These are phyloP conservation scores for Sugiyamaella valdiviana DNA, from an alignment of 805 yeast genomes.

Conservation along the genomic window DNA sequence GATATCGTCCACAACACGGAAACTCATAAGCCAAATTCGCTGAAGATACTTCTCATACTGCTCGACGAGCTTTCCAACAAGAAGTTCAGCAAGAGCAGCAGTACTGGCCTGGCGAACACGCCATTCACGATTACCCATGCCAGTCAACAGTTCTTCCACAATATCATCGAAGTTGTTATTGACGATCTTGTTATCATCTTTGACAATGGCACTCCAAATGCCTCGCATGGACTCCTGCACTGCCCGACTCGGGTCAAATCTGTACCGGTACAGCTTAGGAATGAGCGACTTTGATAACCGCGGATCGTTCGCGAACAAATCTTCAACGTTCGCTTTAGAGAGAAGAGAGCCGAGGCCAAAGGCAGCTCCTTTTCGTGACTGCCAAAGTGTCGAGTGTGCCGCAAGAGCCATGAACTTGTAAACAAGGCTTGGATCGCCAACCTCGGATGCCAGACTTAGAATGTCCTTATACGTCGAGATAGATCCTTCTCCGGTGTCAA, in stretches of 20 bases:
- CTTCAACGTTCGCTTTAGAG: constrained; percentile 68
- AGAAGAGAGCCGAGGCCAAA: constrained; percentile 84
- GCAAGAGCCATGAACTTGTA: constrained; percentile 93
- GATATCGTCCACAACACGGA: constrained; percentile 87
- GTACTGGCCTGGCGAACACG: constrained; percentile 86
- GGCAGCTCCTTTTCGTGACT: constrained; percentile 88
- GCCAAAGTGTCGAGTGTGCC: constrained; percentile 81
- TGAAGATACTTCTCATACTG: constrained; percentile 37
- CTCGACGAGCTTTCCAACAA: constrained; percentile 54
- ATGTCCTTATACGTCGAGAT: constrained; percentile 90
- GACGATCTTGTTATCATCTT: constrained; percentile 52
- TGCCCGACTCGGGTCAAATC: constrained; percentile 71
- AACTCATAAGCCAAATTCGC: constrained; percentile 80
- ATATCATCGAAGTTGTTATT: constrained; percentile 51
- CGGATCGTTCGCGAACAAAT: constrained; percentile 49
- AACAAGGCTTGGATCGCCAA: constrained; percentile 90
- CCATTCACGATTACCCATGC: constrained; percentile 86
- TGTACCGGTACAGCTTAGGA: constrained; percentile 77
- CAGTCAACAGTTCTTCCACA: constrained; percentile 52
- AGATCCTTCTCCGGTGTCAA: constrained; percentile 78
- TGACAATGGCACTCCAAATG: constrained; percentile 72
- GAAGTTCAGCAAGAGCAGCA: constrained; percentile 58
- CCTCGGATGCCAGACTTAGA: constrained; percentile 80
- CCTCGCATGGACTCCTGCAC: constrained; percentile 81
- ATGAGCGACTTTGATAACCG: constrained; percentile 54